Evolutionary conservation across 768 basidiomycete genomes (phyloP).

Genomic region (Auriscalpium orientale): DNA sequence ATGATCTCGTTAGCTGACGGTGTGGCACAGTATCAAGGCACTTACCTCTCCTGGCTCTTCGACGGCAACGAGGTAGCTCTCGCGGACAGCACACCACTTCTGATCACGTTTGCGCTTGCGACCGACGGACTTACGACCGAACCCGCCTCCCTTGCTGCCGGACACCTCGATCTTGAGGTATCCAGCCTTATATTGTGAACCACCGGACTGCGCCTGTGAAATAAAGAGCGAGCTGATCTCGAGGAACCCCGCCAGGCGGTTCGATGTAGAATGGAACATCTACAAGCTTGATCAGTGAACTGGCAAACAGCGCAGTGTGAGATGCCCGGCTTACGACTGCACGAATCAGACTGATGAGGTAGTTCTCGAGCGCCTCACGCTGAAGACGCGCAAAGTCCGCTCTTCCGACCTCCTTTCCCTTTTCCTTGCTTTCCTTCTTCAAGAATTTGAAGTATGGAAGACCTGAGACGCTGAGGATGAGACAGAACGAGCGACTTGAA

Average conservation of each 20-base stretch:
- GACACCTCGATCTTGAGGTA: conserved; percentile 55
- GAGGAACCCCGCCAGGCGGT: conserved; percentile 83
- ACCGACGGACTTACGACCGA: conserved; percentile 57
- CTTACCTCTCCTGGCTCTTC: conserved; percentile 81
- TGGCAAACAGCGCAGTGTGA: not conserved
- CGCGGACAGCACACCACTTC: conserved; percentile 88
- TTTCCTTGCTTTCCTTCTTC: conserved; percentile 51
- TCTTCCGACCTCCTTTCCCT: conserved; percentile 44
- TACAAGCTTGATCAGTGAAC: conserved; percentile 23
- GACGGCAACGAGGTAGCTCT: conserved; percentile 83
- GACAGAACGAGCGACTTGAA: not conserved
- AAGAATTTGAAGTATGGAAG: conserved; percentile 89
- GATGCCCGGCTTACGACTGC: conserved; percentile 59
- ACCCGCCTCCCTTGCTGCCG: conserved; percentile 44
- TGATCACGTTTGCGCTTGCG: conserved; percentile 56
- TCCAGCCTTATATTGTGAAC: conserved; percentile 88
- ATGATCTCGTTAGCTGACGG: not conserved
- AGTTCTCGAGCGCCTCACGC: conserved; percentile 78
- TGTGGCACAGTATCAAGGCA: not conserved
- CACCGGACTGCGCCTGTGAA: conserved; percentile 63
- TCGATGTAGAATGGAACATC: conserved; percentile 96
- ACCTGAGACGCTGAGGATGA: conserved; percentile 32
- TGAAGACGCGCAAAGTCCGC: conserved; percentile 72
- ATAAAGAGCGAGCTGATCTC: conserved; percentile 89
- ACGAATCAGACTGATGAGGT: conserved; percentile 80